Percentiles rank a stretch among this genome's conserved stretches.
Evolutionary conservation across 257 asterid genomes (phyloP).

Genomic region (Solanum sejunctum): DNA sequence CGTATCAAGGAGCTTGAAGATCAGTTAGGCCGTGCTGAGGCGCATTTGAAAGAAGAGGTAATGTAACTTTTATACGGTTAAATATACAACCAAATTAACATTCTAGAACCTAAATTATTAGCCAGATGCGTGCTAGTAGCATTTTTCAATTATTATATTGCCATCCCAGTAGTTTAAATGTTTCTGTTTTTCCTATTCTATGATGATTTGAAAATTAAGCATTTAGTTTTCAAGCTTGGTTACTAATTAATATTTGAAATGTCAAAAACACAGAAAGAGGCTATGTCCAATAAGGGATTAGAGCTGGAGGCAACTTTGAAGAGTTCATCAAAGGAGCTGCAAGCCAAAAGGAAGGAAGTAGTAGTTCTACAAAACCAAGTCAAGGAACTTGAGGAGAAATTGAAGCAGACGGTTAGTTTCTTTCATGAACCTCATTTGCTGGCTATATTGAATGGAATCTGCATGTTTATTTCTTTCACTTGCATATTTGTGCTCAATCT

Average conservation of each 20-base stretch:
- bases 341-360: slow-evolving; percentile 44
- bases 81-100: not conserved
- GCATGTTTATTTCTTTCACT: not conserved
- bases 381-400: slow-evolving; percentile 5
- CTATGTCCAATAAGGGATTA: slow-evolving; percentile 31
- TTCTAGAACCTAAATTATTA: not conserved
- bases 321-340: slow-evolving; percentile 38
- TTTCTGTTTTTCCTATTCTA: not conserved
- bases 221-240: not conserved
- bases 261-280: slow-evolving; percentile 42
- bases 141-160: not conserved
- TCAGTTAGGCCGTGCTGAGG: slow-evolving; percentile 39
- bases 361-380: slow-evolving; percentile 33
- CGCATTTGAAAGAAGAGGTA: slow-evolving; percentile 46
- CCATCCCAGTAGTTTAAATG: not conserved
- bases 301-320: slow-evolving; percentile 49
- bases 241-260: not conserved
- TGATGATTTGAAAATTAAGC: not conserved
- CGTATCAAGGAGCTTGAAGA: slow-evolving; percentile 52
- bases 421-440: not conserved
- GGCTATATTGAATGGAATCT: not conserved
- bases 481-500: not conserved
- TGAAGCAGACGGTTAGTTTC: slow-evolving; percentile 56
- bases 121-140: not conserved
- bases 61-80: not conserved